These are phyloP conservation scores for Penicillium turbatum DNA, from an alignment of 495 filamentous ascomycete species.

Conservation along the genomic window DNA sequence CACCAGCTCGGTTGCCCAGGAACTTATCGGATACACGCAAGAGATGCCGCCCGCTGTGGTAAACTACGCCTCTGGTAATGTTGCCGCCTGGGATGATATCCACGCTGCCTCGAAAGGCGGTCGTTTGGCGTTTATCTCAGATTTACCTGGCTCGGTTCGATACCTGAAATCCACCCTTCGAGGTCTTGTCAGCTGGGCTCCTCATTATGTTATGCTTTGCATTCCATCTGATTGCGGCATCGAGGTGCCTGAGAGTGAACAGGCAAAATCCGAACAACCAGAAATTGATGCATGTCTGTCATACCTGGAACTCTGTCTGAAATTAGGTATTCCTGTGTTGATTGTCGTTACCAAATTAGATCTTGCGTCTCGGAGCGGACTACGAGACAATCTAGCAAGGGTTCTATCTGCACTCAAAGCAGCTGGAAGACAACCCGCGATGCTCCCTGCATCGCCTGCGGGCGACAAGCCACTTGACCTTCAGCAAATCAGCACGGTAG, in stretches of 20 bases:
- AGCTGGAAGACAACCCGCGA: slow-evolving; percentile 64
- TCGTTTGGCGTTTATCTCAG: slow-evolving; percentile 79
- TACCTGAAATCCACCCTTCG: slow-evolving; percentile 84
- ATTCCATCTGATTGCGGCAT: slow-evolving; percentile 75
- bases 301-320: slow-evolving; percentile 83
- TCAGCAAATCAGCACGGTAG: slow-evolving; percentile 35
- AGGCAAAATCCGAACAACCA: slow-evolving; percentile 44
- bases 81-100: slow-evolving; percentile 92
- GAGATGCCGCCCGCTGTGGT: slow-evolving; percentile 48
- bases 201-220: slow-evolving; percentile 87
- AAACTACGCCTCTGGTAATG: slow-evolving; percentile 82
- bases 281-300: slow-evolving; percentile 68
- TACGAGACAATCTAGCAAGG: slow-evolving; percentile 64
- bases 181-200: slow-evolving; percentile 90
- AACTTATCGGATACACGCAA: slow-evolving; percentile 75
- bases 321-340: slow-evolving; percentile 66
- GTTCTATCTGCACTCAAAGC: slow-evolving; percentile 75
- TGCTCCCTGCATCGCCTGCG: slow-evolving; percentile 52
- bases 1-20: slow-evolving; percentile 89
- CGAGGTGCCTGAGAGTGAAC: slow-evolving; percentile 42
- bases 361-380: slow-evolving; percentile 64
- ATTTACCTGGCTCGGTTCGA: slow-evolving; percentile 84
- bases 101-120: slow-evolving; percentile 69
- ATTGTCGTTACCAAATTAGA: slow-evolving; percentile 90
- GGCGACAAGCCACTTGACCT: slow-evolving; percentile 29